Base-by-base conservation (phyloP, 345 rosid genomes). In the Clausena lansium region DNA sequence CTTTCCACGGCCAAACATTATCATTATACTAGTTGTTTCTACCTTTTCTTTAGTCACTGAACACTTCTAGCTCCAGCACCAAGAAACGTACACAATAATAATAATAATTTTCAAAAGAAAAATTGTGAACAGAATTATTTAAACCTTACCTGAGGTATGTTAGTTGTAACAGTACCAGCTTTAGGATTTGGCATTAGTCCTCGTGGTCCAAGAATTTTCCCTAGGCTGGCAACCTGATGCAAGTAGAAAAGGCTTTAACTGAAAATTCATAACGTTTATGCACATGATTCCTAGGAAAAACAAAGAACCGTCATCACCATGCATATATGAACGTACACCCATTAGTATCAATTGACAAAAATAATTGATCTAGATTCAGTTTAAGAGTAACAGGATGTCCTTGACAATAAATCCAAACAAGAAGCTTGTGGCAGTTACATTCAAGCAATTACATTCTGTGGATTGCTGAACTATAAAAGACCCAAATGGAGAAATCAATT, bases 161-260 rank as follows among this genome's bases (percentile, higher is more conserved):
- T 89, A 17, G 94, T 81, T 62, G 98, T 82, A 78, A 96, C 98
- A 15, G 99, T 96, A 55, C 98, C 99, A 63, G 98, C 98, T 87
- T 96, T 96, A 25, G 99, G 99, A 81, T 94, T 96, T 41, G 99
- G 99, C 99, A 96, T 96, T 82, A 96, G 95, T 77, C 99, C 99
- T 15, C 98, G 87, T 24, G 99, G 99, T 82, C 99, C 99, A 55
- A 96, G 89, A 86, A 96, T 91, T 89, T 89, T 96, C 78, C 99
- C 99, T 59, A 96, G 85, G 80, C 93, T 88, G 50, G 99, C 98
- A 84, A 92, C 99, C 99, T 94, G 86, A 84, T 47, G 75, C 72
- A 78, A 77, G 32, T 33, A 9, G 67, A 41, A 80, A 76, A 57
- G 68, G 71, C 15, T 76, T 80, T 32, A 30, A 76, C 50, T 3